Conservation (phyloP, 2,329 filamentous ascomycete genomes). For the Ophiostoma ips region DNA sequence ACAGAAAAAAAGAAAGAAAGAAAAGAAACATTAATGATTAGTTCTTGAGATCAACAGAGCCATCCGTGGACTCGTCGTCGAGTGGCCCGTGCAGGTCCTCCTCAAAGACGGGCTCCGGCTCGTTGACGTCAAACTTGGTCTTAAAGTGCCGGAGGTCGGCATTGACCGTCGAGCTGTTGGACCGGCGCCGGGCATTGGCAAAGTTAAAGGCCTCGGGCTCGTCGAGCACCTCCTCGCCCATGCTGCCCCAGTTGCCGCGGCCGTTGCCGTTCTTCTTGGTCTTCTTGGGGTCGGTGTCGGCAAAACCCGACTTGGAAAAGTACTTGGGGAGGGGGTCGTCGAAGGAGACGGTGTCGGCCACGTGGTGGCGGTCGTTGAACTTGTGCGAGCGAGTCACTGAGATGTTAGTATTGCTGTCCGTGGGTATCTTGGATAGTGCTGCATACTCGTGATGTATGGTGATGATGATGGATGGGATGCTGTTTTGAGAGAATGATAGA, state of each 20-base stretch:
- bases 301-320: constrained; percentile 78
- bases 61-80: constrained; percentile 44
- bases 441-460: not conserved
- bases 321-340: constrained; percentile 74
- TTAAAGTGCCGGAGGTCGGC: constrained; percentile 66
- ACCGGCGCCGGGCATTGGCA: constrained; percentile 77
- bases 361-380: constrained; percentile 72
- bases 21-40: too few relatives aligned
- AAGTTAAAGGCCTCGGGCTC: constrained; percentile 63
- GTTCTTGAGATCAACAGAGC: constrained; percentile 27
- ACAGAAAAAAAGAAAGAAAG: too few relatives aligned
- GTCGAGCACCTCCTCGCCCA: constrained; percentile 69
- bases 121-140: constrained; percentile 91
- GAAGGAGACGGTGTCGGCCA: constrained; percentile 50
- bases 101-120: constrained; percentile 84
- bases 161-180: constrained; percentile 65
- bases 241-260: constrained; percentile 83
- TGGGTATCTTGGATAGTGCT: constrained; percentile 7
- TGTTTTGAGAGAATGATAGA: not conserved
- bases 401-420: not conserved
- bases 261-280: constrained; percentile 93
- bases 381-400: constrained; percentile 97
- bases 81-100: constrained; percentile 59
- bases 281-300: constrained; percentile 76
- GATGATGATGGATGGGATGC: constrained; percentile 2